phyloP scores from a whole-genome alignment of 2,329 filamentous ascomycete species.

The Aspergillus amoenus region DNA sequence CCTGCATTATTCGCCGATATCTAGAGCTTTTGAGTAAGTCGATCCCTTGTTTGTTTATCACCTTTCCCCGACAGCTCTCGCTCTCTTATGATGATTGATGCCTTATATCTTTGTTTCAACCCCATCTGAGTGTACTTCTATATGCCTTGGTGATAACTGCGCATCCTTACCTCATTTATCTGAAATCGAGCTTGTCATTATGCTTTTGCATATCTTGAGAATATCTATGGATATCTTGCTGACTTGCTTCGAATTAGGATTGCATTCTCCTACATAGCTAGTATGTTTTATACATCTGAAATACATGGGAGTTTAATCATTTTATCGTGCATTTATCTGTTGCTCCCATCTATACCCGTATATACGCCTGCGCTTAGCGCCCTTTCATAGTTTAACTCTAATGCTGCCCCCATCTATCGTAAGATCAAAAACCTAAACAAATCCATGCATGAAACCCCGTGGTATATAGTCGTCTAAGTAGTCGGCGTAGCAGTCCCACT shows the following conservation, averaged over 20 bases:
- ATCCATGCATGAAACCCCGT: background rate
- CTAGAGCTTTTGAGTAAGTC: slow-evolving; percentile 10
- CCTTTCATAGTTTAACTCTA: background rate
- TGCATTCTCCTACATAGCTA: background rate
- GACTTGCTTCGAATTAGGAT: slow-evolving; percentile 1
- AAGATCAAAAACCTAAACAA: too few species aligned
- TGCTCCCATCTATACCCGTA: background rate
- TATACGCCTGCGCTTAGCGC: background rate
- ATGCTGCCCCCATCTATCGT: too few species aligned
- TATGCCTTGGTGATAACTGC: slow-evolving; percentile 30
- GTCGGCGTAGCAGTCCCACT: background rate
- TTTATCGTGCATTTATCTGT: background rate
- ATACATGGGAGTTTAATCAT: background rate
- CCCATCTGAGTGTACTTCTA: slow-evolving; percentile 34
- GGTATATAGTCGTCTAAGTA: background rate
- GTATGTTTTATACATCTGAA: background rate
- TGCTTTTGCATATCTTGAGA: background rate
- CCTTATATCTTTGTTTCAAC: slow-evolving; percentile 40
- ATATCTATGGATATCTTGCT: slow-evolving; percentile 1
- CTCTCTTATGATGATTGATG: slow-evolving; percentile 34
- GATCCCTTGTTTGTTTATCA: background rate
- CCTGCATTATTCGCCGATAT: background rate
- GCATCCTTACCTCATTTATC: slow-evolving; percentile 26
- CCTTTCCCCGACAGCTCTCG: background rate
- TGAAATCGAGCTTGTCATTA: slow-evolving; percentile 16